Percentiles rank a stretch among this genome's conserved stretches.
These are phyloP conservation scores for Dianthus caryophyllus DNA, from an alignment of 148 eudicot genomes.

Conservation along the genomic window DNA sequence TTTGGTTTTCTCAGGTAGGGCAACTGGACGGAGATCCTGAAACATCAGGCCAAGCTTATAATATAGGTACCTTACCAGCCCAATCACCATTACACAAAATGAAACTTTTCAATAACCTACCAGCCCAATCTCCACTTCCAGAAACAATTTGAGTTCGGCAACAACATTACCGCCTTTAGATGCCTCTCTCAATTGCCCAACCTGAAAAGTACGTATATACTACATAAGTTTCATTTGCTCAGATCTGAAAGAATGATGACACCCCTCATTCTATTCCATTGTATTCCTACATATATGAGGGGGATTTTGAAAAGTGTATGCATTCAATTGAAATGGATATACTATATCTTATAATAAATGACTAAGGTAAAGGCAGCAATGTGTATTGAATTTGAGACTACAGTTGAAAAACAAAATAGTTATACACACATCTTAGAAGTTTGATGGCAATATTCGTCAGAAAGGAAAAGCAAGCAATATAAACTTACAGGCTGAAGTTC, in stretches of 20 bases:
- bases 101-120: constrained; percentile 28
- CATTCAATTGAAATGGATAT: no score
- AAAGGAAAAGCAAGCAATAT: no score
- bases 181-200: constrained; percentile 77
- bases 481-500: constrained; percentile 65
- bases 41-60: background rate
- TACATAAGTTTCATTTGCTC: background rate
- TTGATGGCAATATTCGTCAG: no score
- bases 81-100: background rate
- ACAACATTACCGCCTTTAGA: constrained; percentile 65
- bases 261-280: no score
- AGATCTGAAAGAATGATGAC: background rate
- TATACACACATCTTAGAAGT: no score
- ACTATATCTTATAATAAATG: no score
- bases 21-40: constrained; percentile 62
- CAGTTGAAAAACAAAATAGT: background rate
- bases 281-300: no score
- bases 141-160: constrained; percentile 83
- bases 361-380: no score
- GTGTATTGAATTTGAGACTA: no score
- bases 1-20: constrained; percentile 68
- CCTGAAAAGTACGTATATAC: constrained; percentile 37
- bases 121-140: constrained; percentile 76
- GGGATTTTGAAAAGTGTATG: no score
- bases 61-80: background rate